Base-by-base conservation (phyloP, 257 asterid species). In the Schizonepeta tenuifolia region DNA sequence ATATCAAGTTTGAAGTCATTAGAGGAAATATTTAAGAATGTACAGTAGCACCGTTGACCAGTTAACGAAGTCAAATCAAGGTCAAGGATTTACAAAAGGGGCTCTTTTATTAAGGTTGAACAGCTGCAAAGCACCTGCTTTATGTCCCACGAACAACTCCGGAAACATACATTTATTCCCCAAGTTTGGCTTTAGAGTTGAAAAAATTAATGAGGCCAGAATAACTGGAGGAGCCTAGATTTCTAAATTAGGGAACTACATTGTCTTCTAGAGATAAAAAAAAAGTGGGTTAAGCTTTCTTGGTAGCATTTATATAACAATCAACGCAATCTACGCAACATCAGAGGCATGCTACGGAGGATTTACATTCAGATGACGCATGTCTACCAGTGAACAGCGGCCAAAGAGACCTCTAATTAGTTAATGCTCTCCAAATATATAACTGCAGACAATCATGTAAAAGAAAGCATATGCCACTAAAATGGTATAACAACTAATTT, bases 391-490 rank as follows among this genome's bases (percentile, higher is more conserved):
- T 77, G 49, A 44, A 47, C n/a, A 8, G 47, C 70, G 41, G 35
- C 56, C 3, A 8, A 38, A 61, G 69, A 74, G 67, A 79, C 59
- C 70, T 11, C 36, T 49, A 66, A 10, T 65, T 46, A 47, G 46
- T 44, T 28, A 76, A 65, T 64, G 71, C 41, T 73, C 44, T 49
- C 71, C 63, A 35, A 70, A 33, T 71, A 33, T 71, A 47, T 71
- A 79, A 77, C 75, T 51, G 21, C 36, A 55, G 62, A 28, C n/a
- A 71, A 55, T 70, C 59, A 61, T 46, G 55, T 63, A 44, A 61
- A 67, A 22, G 54, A 24, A 67, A 44, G 18, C 5, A 75, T 55
- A 17, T 43, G 56, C 33, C 28, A 62, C 65, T 69, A 31, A 63
- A 72, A 51, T 61, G 50, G 51, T 21, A n/a, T 28, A 56, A 46